Base-by-base conservation (phyloP, 148 eudicot genomes). In the Polygonum aviculare region DNA sequence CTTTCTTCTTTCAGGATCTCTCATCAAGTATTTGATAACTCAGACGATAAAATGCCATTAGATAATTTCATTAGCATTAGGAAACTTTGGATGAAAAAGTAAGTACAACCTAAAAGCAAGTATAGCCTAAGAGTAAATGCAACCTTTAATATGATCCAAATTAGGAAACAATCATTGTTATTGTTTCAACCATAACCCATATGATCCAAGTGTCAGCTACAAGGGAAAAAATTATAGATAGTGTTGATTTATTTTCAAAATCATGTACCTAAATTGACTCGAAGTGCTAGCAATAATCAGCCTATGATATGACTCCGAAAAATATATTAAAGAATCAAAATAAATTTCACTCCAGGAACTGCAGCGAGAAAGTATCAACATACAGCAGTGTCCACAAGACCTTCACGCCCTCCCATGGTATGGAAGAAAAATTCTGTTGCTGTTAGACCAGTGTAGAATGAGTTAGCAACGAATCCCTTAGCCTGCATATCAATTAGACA, bases 381-480 rank as follows among this genome's bases (percentile, higher is more conserved):
- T 95, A 95, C 99, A 81, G 99, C 98, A 54, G 99, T 95, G 84
- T 93, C 99, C 52, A 95, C 99, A 77, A 95, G 99, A 60, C 99
- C 99, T 86, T 95, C 99, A 82, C 99, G 85, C 45, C 99, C 99
- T 74, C 90, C 99, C 99, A 95, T 95, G 14, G 99, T 95, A 78
- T 95, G 99, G 85, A 93, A 95, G 84, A 95, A 95, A 79, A 95
- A 95, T 74, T 95, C 99, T 12, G 98, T 91, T 39, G 99, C 96
- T 41, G 91, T 87, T 82, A 95, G 84, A 79, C 99, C 99, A 78
- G 86, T 89, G 74, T 89, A 95, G 78, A 95, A 95, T 54, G 99
- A 95, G 82, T 93, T 89, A 14, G 88, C 93, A 75, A 95, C 99
- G 81, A 95, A 95, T 45, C 99, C 99, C 81, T 95, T 93, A 49